Evolutionary conservation across 805 yeast species (phyloP).

Genomic region (Candida succiphila): DNA sequence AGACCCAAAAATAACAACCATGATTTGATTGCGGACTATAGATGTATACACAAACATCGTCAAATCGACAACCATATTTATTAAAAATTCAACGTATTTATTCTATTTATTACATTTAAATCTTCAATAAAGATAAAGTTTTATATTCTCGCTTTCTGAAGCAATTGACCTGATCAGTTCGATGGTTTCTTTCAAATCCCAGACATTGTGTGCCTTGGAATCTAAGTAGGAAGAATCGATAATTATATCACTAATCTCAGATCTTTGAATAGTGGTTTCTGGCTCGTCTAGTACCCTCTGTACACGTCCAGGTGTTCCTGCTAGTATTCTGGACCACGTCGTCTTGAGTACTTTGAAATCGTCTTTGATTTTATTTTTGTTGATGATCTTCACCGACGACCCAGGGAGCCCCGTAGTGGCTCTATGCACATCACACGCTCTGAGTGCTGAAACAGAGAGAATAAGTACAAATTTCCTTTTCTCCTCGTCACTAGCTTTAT

Average conservation of each 20-base stretch:
- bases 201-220: conserved; percentile 45
- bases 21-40: no score
- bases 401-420: conserved; percentile 35
- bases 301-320: conserved; percentile 57
- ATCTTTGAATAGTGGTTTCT: conserved; percentile 27
- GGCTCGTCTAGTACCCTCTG: conserved; percentile 35
- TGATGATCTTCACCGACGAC: conserved; percentile 59
- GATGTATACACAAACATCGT: no score
- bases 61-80: no score
- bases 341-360: conserved; percentile 40
- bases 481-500: conserved; percentile 8
- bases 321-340: conserved; percentile 39
- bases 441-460: conserved; percentile 65
- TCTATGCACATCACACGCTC: conserved; percentile 81
- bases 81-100: no score
- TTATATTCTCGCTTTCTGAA: conserved; percentile 27
- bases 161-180: conserved; percentile 29
- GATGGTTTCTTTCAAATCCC: conserved; percentile 45
- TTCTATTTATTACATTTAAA: no score
- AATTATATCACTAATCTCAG: conserved; percentile 42
- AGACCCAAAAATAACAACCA: no score
- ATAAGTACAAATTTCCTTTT: conserved; percentile 39
- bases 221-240: conserved; percentile 57
- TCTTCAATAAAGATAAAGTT: conserved; percentile 46
- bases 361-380: conserved; percentile 61